Evolutionary conservation across 345 rosid species (phyloP).

Genomic region (Gossypium raimondii): DNA sequence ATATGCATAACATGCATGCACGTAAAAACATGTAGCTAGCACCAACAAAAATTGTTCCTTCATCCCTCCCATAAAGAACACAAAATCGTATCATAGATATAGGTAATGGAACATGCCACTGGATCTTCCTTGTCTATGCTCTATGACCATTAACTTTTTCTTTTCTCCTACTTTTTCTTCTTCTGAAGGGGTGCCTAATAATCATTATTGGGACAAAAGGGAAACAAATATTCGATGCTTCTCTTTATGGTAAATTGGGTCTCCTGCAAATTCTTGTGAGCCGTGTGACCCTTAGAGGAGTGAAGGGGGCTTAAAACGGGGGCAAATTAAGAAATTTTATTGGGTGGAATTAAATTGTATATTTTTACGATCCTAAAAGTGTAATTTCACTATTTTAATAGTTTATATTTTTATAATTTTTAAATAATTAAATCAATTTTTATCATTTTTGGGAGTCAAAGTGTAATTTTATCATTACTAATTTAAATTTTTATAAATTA

Average conservation of each 20-base stretch:
- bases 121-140: slow-evolving; percentile 27
- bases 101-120: slow-evolving; percentile 25
- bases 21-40: slow-evolving; percentile 30
- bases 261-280: slow-evolving; percentile 1
- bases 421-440: too few relatives aligned
- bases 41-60: slow-evolving; percentile 5
- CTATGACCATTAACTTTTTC: not conserved
- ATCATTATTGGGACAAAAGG: not conserved
- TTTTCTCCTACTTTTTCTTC: not conserved
- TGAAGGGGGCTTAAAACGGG: slow-evolving; percentile 14
- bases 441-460: too few relatives aligned
- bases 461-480: too few relatives aligned
- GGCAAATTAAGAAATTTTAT: not conserved
- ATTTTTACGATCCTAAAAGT: too few relatives aligned
- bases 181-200: not conserved
- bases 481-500: too few relatives aligned
- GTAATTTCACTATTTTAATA: too few relatives aligned
- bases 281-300: slow-evolving; percentile 20
- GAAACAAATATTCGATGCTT: slow-evolving; percentile 12
- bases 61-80: not conserved
- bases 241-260: slow-evolving; percentile 14
- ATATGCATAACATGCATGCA: slow-evolving; percentile 10
- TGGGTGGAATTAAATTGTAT: too few relatives aligned
- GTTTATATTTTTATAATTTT: too few relatives aligned
- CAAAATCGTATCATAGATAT: not conserved